Evolutionary conservation across 1,284 basidiomycete species (phyloP).

Genomic region (Apiotrichum siamense): DNA sequence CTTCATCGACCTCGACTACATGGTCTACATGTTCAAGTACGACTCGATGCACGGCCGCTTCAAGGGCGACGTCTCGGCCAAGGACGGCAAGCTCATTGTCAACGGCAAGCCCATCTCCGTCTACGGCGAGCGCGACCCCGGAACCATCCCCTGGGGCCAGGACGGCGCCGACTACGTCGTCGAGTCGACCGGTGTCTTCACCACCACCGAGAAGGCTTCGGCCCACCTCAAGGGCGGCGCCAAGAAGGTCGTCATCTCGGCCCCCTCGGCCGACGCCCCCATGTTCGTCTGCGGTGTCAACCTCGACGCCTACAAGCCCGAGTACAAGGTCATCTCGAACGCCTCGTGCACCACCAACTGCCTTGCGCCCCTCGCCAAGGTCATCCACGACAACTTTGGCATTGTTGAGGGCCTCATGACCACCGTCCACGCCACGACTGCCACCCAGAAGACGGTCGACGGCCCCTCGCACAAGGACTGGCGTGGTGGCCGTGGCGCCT

Average conservation of each 20-base stretch:
- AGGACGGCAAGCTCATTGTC: conserved; percentile 87
- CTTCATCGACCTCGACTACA: conserved; percentile 93
- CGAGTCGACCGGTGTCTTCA: conserved; percentile 99
- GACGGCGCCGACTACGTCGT: conserved; percentile 88
- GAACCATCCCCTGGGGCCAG: conserved; percentile 75
- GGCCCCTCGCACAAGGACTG: conserved; percentile 78
- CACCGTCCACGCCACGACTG: conserved; percentile 93
- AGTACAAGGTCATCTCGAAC: conserved; percentile 93
- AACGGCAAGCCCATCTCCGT: conserved; percentile 74
- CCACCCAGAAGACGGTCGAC: conserved; percentile 99
- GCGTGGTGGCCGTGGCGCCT: conserved; percentile 88
- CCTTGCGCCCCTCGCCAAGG: conserved; percentile 96
- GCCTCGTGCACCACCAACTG: conserved; percentile 99
- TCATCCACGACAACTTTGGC: conserved; percentile 90
- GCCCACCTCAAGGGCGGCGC: conserved; percentile 98
- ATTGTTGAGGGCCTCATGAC: conserved; percentile 98
- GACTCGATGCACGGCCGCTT: conserved; percentile 94
- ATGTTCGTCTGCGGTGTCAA: conserved; percentile 98
- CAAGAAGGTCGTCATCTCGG: conserved; percentile 99
- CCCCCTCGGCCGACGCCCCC: conserved; percentile 95
- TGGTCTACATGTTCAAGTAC: conserved; percentile 99
- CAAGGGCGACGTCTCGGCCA: conserved; percentile 75
- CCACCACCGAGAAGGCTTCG: conserved; percentile 79
- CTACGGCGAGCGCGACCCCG: conserved; percentile 81
- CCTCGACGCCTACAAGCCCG: conserved; percentile 86